These are phyloP conservation scores for Boletus tomentosulus DNA, from an alignment of 768 basidiomycete genomes.

Conservation along the genomic window DNA sequence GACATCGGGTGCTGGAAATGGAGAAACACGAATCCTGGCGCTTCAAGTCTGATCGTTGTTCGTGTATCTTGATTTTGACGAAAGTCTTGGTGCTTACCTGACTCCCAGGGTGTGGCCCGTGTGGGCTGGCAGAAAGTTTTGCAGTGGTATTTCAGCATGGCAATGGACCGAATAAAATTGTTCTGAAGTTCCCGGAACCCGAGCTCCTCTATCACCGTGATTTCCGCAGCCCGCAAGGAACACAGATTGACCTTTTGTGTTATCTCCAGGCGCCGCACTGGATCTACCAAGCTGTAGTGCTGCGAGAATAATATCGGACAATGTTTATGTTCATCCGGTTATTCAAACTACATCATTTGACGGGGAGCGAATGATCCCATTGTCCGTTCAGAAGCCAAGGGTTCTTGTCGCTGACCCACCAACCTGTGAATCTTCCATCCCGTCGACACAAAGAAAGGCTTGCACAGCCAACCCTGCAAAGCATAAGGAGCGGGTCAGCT, in stretches of 20 bases:
- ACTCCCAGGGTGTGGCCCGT: no score
- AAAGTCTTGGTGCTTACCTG: no score
- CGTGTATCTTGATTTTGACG: no score
- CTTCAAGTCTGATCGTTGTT: no score
- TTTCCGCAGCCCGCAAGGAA: neutral
- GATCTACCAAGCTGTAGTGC: neutral
- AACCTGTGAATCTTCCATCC: slow-evolving; percentile 22
- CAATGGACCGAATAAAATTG: neutral
- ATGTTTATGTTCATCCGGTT: no score
- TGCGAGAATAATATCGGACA: neutral
- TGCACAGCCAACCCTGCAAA: slow-evolving; percentile 7
- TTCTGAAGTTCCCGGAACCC: neutral
- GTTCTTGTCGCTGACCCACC: slow-evolving; percentile 5
- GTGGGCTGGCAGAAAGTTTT: no score
- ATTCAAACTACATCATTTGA: neutral
- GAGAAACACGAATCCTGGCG: neutral
- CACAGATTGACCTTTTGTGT: neutral
- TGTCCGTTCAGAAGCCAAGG: slow-evolving; percentile 2
- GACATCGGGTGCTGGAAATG: neutral
- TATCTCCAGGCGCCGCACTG: neutral
- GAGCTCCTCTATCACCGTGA: neutral
- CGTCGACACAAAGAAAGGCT: slow-evolving; percentile 4
- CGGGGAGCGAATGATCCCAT: neutral
- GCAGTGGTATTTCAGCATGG: no score
- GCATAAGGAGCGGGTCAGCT: slow-evolving; percentile 13